Conservation (phyloP, 2,329 filamentous ascomycete species). For the Tympanopsis confertula region DNA sequence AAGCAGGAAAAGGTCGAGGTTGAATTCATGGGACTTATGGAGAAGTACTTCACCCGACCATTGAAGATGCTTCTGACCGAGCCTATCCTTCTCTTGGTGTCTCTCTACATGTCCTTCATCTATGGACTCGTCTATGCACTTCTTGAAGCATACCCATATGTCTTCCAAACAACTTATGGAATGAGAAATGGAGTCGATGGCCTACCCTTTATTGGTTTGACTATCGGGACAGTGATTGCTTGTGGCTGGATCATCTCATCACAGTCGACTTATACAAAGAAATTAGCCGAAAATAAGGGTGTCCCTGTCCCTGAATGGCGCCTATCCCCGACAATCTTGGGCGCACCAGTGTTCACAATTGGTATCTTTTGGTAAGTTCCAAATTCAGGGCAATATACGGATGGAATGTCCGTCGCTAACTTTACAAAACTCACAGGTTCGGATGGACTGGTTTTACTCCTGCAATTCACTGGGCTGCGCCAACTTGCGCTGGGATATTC, state of each 20-base stretch:
- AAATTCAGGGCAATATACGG: not conserved
- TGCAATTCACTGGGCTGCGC: constrained; percentile 8
- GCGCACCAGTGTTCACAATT: constrained; percentile 16
- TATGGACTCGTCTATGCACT: constrained; percentile 17
- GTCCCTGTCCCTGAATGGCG: constrained; percentile 11
- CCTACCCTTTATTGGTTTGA: constrained; percentile 16
- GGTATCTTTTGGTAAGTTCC: constrained; percentile 19
- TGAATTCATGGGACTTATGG: constrained; percentile 5
- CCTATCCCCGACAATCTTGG: constrained; percentile 6
- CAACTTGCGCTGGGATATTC: constrained; percentile 7
- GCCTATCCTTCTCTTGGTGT: constrained; percentile 39
- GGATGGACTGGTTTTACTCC: constrained; percentile 9
- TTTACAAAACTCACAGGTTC: constrained; percentile 3
- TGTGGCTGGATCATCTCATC: constrained; percentile 12
- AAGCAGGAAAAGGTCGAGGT: constrained; percentile 4
- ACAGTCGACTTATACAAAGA: constrained; percentile 12
- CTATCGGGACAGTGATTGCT: constrained; percentile 7
- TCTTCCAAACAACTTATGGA: constrained; percentile 14
- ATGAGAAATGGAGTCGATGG: constrained; percentile 14
- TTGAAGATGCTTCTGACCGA: constrained; percentile 31
- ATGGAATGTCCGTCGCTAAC: not conserved
- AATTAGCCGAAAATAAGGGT: constrained; percentile 5
- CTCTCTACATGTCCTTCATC: constrained; percentile 35
- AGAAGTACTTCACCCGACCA: constrained; percentile 9
- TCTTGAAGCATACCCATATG: constrained; percentile 5